Percentiles rank a stretch among this genome's conserved stretches.
Evolutionary conservation across 129 eudicot species (phyloP).

Genomic region (Flaveria linearis): DNA sequence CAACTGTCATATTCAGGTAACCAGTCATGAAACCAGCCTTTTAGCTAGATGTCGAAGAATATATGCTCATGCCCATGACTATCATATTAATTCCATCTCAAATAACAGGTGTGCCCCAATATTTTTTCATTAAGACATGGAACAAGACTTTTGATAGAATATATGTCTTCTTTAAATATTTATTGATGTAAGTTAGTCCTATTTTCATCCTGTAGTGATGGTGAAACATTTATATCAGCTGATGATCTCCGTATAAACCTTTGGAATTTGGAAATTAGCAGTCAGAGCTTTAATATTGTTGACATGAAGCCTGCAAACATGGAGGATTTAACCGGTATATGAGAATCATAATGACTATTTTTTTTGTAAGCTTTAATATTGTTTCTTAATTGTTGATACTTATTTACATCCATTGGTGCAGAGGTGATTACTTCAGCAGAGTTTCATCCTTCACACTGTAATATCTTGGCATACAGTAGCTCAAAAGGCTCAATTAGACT

Average conservation of each 20-base stretch:
- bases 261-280: constrained; percentile 94
- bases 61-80: constrained; percentile 97
- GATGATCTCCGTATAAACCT: constrained; percentile 96
- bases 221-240: constrained; percentile 98
- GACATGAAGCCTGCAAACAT: constrained; percentile 93
- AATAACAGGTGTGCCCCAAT: constrained; percentile 65
- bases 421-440: constrained; percentile 98
- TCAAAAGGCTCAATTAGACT: constrained; percentile 96
- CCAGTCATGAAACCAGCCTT: constrained; percentile 79
- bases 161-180: neutral
- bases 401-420: constrained; percentile 42
- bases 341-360: neutral
- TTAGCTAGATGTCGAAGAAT: constrained; percentile 83
- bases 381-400: neutral
- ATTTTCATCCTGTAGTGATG: constrained; percentile 57
- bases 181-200: constrained; percentile 16
- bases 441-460: constrained; percentile 94
- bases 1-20: constrained; percentile 55
- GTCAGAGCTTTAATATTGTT: constrained; percentile 90
- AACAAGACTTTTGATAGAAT: neutral
- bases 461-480: constrained; percentile 90
- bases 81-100: constrained; percentile 93
- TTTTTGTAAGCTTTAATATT: neutral
- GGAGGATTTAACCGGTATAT: constrained; percentile 95
- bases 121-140: neutral